A percentile compares a stretch with the other conserved stretches of the same genome.
Evolutionary conservation across 2,329 filamentous ascomycete genomes (phyloP).

Genomic region (Cladosporium sp.): DNA sequence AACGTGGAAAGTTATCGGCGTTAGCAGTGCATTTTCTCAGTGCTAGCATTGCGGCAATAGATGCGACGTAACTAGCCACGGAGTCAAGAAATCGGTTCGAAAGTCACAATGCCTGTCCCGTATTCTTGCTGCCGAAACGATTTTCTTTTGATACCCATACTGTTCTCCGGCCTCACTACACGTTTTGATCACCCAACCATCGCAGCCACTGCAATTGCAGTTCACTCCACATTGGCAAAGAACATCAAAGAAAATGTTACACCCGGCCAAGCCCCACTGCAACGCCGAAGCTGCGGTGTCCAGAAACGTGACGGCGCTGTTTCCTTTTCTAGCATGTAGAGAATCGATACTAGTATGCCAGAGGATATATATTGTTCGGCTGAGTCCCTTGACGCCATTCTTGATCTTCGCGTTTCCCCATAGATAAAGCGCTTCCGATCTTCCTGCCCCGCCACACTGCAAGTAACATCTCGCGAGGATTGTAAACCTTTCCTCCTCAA

Average conservation of each 20-base stretch:
- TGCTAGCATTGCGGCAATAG: constrained; percentile 9
- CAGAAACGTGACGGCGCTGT: neutral
- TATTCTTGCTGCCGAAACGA: constrained; percentile 7
- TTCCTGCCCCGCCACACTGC: too few species aligned
- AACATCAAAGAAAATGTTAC: too few species aligned
- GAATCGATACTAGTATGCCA: neutral
- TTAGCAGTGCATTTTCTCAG: constrained; percentile 12
- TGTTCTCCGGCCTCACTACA: neutral
- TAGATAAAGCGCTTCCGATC: too few species aligned
- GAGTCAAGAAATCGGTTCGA: constrained; percentile 12
- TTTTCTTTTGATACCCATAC: constrained; percentile 9
- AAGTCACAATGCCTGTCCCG: constrained; percentile 9
- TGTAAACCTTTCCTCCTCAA: too few species aligned
- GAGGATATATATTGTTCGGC: too few species aligned
- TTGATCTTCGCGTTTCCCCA: too few species aligned
- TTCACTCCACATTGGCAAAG: too few species aligned
- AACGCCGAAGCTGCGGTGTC: neutral
- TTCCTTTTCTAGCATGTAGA: neutral
- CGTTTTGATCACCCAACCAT: too few species aligned
- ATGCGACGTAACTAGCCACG: constrained; percentile 11
- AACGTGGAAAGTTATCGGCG: constrained; percentile 11
- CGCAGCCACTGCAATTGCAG: too few species aligned
- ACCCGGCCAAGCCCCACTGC: too few species aligned
- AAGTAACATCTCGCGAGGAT: too few species aligned
- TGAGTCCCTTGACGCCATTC: too few species aligned